Evolutionary conservation across 345 rosid species (phyloP).

Genomic region (Melaleuca quinquenervia): DNA sequence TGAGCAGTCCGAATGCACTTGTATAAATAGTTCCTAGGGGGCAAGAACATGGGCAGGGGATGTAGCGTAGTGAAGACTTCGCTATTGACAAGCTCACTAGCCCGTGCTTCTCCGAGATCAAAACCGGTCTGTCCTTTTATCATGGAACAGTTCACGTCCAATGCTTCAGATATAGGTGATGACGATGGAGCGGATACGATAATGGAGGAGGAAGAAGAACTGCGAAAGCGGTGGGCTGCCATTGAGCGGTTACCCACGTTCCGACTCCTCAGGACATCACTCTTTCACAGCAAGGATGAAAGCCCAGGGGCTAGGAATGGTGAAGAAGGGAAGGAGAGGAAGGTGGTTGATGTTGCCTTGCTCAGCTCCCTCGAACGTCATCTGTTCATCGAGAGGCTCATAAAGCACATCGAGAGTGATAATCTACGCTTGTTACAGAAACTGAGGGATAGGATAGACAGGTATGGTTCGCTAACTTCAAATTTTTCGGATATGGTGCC

Average conservation of each 20-base stretch:
- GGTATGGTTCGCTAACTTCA: conserved; percentile 13
- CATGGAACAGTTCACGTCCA: neutral
- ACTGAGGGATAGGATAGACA: conserved; percentile 38
- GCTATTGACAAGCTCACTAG: neutral
- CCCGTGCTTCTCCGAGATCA: neutral
- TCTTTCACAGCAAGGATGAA: conserved; percentile 16
- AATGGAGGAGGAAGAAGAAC: neutral
- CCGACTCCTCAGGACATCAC: conserved; percentile 42
- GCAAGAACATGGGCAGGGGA: neutral
- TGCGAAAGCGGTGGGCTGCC: conserved; percentile 30
- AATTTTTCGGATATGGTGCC: neutral
- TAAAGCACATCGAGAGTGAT: conserved; percentile 59
- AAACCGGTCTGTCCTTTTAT: neutral
- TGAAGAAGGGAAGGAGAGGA: conserved; percentile 9
- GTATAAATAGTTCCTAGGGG: neutral
- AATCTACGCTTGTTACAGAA: conserved; percentile 43
- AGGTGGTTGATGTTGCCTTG: conserved; percentile 36
- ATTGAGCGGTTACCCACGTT: conserved; percentile 60
- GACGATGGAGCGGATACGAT: neutral
- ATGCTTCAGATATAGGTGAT: neutral
- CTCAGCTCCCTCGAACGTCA: conserved; percentile 50
- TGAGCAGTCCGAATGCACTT: neutral
- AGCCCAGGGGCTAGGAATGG: neutral
- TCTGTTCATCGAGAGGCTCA: conserved; percentile 50
- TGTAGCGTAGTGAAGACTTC: neutral